Evolutionary conservation across 2,329 filamentous ascomycete genomes (phyloP), one percentile per base, ranked within the genome.

Genomic region (Pseudocercospora musae): DNA sequence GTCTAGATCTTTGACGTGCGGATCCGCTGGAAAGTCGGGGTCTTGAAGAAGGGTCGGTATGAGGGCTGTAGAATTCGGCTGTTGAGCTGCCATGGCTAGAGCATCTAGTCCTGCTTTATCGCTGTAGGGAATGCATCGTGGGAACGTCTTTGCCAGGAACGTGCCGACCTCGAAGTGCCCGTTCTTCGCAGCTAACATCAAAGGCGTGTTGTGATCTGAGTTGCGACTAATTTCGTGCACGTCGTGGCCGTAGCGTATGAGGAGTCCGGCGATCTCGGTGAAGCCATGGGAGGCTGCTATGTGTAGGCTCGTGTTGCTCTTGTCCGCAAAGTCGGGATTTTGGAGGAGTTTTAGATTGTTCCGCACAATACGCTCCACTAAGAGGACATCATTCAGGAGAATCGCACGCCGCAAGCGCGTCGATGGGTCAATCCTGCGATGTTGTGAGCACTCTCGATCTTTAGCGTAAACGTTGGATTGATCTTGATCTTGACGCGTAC

Each of bases 271-370:
- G 69, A 95, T 88, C 52, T 87, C 79, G 7, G 86, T 80, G 73
- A 89, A 85, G 57, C 91, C 92, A 60, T 92, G 81, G 7, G 85
- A 85, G 10, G 90, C 89, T 48, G 92, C 90, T 2, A 96, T 83
- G 75, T 96, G 92, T 42, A 96, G 83, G 66, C 87, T 92, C 2
- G 91, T 94, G 78, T 96, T 95, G 75, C 89, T 90, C 68, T 91
- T 87, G 65, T 87, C 82, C 3, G 86, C 85, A 69, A 85, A 84
- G 76, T 96, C 91, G 2, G 92, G 91, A 73, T 96, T 96, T 72
- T 89, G 88, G 27, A 96, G 81, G 66, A 89, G 85, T 18, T 79
- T 74, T 0, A 89, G 89, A 72, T 94, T 87, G 62, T 87, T 87
- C 67, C 83, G 85, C 68, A 96, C 82, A 73, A 96, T 92, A 74